Conservation (phyloP, 2,329 filamentous ascomycete genomes). For the Cadophora malorum region DNA sequence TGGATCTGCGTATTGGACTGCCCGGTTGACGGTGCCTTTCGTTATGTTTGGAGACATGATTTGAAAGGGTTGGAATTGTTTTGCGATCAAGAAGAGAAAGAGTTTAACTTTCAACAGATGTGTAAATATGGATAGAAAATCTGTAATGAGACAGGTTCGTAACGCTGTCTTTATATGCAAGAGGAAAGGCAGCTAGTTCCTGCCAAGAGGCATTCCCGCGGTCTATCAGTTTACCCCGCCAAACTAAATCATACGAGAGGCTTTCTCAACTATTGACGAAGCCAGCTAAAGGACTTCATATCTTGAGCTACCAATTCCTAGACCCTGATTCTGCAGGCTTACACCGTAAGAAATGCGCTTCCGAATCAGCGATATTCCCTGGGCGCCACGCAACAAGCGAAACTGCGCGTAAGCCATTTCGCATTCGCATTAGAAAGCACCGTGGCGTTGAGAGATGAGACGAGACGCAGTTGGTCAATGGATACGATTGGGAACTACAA, state of each 20-base stretch:
- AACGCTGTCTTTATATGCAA: not conserved
- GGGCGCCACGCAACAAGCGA: not conserved
- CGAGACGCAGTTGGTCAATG: no score
- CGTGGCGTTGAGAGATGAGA: no score
- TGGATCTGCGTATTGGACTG: conserved; percentile 22
- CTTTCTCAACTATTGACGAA: not conserved
- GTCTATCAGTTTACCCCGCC: not conserved
- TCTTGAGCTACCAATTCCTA: not conserved
- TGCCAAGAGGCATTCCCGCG: not conserved
- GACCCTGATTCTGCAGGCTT: not conserved
- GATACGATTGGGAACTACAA: no score
- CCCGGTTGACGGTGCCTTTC: conserved; percentile 19
- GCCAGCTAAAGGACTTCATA: not conserved
- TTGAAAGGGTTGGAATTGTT: not conserved
- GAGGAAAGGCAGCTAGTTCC: not conserved
- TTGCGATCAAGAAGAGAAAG: no score
- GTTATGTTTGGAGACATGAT: not conserved
- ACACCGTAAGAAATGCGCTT: not conserved
- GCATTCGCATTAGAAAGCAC: no score
- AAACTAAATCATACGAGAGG: not conserved
- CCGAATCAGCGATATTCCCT: not conserved
- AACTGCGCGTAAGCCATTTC: no score
- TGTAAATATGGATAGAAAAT: not conserved
- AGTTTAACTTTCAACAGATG: not conserved
- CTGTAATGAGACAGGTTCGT: not conserved